Percentiles rank a stretch among this genome's conserved stretches.
Evolutionary conservation across 176 grass and related monocot species (phyloP).

Genomic region (Puya raimondii): DNA sequence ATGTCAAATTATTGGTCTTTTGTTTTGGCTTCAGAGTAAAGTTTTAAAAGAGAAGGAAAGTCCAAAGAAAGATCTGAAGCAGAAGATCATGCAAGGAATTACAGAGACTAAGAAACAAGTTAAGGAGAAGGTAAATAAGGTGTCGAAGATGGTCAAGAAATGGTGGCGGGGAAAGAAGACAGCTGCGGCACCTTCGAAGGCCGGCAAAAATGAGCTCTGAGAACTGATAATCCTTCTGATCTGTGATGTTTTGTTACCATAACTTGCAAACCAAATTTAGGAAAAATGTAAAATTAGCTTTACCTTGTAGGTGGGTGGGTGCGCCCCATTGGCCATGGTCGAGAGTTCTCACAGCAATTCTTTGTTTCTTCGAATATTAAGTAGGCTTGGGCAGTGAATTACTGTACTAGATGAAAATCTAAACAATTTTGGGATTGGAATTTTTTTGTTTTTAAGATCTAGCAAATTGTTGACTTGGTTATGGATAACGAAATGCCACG

Average conservation of each 20-base stretch:
- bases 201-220: conserved; percentile 64
- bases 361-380: too few species aligned
- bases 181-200: conserved; percentile 29
- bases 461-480: too few species aligned
- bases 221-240: background rate
- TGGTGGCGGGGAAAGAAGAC: conserved; percentile 68
- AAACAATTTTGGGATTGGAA: too few species aligned
- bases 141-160: conserved; percentile 55
- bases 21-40: conserved; percentile 41
- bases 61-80: conserved; percentile 64
- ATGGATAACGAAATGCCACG: too few species aligned
- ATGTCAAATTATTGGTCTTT: background rate
- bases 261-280: background rate
- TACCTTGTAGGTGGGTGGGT: too few species aligned
- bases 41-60: conserved; percentile 53
- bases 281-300: background rate
- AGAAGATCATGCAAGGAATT: conserved; percentile 44
- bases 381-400: too few species aligned
- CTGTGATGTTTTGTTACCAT: background rate
- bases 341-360: too few species aligned
- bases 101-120: conserved; percentile 53
- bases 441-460: too few species aligned
- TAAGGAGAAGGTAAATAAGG: conserved; percentile 53
- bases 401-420: too few species aligned
- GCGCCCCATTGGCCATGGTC: too few species aligned